phyloP scores from a whole-genome alignment of 2,329 filamentous ascomycete genomes.

The Talaromyces sp. region DNA sequence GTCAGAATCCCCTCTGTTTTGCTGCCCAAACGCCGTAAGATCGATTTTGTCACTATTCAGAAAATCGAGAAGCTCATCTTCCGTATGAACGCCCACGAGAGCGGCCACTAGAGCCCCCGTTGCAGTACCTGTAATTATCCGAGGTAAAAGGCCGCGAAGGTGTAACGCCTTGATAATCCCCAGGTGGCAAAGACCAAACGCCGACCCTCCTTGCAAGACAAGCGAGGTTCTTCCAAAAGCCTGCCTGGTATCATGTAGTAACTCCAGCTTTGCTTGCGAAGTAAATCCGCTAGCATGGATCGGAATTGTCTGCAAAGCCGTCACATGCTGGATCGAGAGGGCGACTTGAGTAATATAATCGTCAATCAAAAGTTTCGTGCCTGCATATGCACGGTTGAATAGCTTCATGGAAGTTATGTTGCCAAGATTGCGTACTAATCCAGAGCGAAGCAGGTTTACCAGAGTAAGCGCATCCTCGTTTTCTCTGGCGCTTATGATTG shows the following conservation, averaged over 20 bases:
- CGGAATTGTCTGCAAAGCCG: conserved; percentile 56
- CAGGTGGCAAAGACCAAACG: conserved; percentile 85
- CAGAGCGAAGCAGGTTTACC: conserved; percentile 74
- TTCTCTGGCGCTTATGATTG: conserved; percentile 63
- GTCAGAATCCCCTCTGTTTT: conserved; percentile 10
- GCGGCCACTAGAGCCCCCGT: conserved; percentile 87
- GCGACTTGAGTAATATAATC: conserved; percentile 83
- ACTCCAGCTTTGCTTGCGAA: conserved; percentile 74
- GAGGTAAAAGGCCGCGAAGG: conserved; percentile 71
- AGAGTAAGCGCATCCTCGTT: conserved; percentile 67
- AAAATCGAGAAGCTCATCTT: conserved; percentile 74
- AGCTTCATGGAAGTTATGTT: conserved; percentile 79
- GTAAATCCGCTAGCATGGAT: conserved; percentile 51
- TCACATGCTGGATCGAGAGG: conserved; percentile 73
- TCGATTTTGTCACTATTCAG: conserved; percentile 77
- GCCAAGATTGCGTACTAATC: conserved; percentile 74
- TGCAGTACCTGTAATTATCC: conserved; percentile 86
- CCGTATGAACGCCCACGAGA: conserved; percentile 78
- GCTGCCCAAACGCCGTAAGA: conserved; percentile 66
- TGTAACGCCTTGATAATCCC: conserved; percentile 87
- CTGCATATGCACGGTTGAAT: conserved; percentile 79
- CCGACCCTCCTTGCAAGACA: conserved; percentile 82
- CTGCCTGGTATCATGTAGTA: conserved; percentile 80
- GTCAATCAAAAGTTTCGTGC: conserved; percentile 85
- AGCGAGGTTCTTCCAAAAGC: conserved; percentile 82